Percentiles rank a stretch among this genome's conserved stretches.
phyloP scores from a whole-genome alignment of 352 stramenopile genomes.

The Phytophthora quininea region DNA sequence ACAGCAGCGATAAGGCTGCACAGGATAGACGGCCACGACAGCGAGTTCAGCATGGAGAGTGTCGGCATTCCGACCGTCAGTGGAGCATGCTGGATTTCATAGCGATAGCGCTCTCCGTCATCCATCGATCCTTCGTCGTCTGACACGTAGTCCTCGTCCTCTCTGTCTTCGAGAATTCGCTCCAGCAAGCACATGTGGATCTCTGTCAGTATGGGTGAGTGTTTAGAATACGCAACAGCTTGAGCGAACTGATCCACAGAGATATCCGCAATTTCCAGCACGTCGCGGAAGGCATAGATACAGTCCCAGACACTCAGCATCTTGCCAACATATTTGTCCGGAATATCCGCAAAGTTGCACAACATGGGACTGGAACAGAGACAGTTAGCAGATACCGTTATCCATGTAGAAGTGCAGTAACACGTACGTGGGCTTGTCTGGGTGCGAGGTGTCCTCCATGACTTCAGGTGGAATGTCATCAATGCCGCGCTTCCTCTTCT shows the following conservation, averaged over 20 bases:
- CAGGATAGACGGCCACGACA: slow-evolving; percentile 83
- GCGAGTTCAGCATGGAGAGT: slow-evolving; percentile 76
- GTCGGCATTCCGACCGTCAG: slow-evolving; percentile 82
- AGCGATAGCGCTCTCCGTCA: slow-evolving; percentile 79
- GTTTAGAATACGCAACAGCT: slow-evolving; percentile 48
- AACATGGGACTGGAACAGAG: slow-evolving; percentile 40
- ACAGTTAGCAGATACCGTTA: neutral
- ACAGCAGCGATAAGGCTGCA: slow-evolving; percentile 71
- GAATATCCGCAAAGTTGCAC: slow-evolving; percentile 66
- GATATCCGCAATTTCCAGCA: slow-evolving; percentile 66
- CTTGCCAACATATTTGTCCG: slow-evolving; percentile 48
- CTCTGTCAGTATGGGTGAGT: slow-evolving; percentile 67
- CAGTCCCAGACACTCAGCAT: slow-evolving; percentile 82
- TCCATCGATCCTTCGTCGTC: slow-evolving; percentile 86
- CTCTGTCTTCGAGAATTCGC: slow-evolving; percentile 78
- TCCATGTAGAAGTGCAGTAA: neutral
- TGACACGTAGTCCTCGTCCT: slow-evolving; percentile 87
- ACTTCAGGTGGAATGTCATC: slow-evolving; percentile 57
- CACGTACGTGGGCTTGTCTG: slow-evolving; percentile 77
- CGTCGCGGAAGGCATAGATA: slow-evolving; percentile 71
- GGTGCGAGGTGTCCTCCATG: slow-evolving; percentile 33
- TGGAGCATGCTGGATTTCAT: slow-evolving; percentile 80
- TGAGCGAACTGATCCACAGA: slow-evolving; percentile 69
- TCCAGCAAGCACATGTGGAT: slow-evolving; percentile 89
- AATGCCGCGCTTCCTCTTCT: slow-evolving; percentile 76